Evolutionary conservation across 257 asterid species (phyloP).

Genomic region (Orobanche coerulescens): DNA sequence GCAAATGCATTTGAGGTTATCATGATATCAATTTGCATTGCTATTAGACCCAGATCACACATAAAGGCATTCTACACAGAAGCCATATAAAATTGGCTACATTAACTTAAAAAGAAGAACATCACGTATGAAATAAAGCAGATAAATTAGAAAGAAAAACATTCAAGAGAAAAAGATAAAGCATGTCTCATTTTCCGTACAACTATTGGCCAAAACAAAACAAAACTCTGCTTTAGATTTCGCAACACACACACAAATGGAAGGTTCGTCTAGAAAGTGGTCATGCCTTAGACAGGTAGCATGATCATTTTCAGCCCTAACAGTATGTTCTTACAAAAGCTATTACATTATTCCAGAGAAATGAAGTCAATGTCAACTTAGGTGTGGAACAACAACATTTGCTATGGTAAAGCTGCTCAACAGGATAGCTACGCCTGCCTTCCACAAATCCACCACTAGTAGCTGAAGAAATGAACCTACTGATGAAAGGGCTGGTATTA

Average conservation of each 20-base stretch:
- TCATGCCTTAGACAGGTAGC: conserved; percentile 10
- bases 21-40: too few species aligned
- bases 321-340: conserved; percentile 16
- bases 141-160: too few species aligned
- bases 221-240: conserved; percentile 14
- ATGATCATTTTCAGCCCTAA: conserved; percentile 13
- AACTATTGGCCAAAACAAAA: conserved; percentile 8
- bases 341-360: conserved; percentile 22
- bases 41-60: too few species aligned
- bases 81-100: too few species aligned
- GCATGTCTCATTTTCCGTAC: neutral
- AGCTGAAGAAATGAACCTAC: conserved; percentile 32
- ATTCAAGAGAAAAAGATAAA: too few species aligned
- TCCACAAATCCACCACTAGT: conserved; percentile 34
- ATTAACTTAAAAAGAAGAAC: too few species aligned
- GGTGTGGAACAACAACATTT: conserved; percentile 11
- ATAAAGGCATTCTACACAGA: too few species aligned
- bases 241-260: conserved; percentile 12
- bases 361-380: neutral
- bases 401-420: conserved; percentile 23
- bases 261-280: conserved; percentile 22
- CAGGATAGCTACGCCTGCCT: conserved; percentile 28
- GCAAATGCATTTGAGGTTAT: too few species aligned
- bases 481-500: conserved; percentile 32
- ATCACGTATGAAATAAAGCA: too few species aligned